These are phyloP conservation scores for Arachnomyces sp. DNA, from an alignment of 2,329 filamentous ascomycete genomes.

Conservation along the genomic window DNA sequence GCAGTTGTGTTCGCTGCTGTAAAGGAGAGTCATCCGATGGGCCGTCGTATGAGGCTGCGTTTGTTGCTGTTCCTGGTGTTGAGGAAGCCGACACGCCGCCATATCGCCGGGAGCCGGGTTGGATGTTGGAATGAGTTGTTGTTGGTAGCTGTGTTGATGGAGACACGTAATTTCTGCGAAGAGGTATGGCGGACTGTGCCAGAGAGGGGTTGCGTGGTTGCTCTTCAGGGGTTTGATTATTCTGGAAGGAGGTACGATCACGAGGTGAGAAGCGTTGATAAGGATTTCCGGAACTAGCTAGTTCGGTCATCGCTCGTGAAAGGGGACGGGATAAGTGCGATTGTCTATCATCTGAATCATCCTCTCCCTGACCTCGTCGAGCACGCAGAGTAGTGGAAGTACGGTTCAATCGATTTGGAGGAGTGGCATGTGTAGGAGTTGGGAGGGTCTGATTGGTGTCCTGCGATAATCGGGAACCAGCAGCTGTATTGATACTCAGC, in stretches of 20 bases:
- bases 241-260: slow-evolving; percentile 22
- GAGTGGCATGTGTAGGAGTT: slow-evolving; percentile 19
- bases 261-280: slow-evolving; percentile 23
- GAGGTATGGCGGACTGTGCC: slow-evolving; percentile 27
- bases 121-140: slow-evolving; percentile 32
- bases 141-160: slow-evolving; percentile 28
- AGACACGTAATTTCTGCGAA: slow-evolving; percentile 30
- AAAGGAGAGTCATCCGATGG: neutral
- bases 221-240: neutral
- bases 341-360: slow-evolving; percentile 24
- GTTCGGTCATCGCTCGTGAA: slow-evolving; percentile 38
- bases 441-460: slow-evolving; percentile 22
- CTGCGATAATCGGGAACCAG: slow-evolving; percentile 17
- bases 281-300: slow-evolving; percentile 21
- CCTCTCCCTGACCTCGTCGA: slow-evolving; percentile 30
- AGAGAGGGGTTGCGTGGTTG: slow-evolving; percentile 15
- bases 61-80: slow-evolving; percentile 7
- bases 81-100: slow-evolving; percentile 18
- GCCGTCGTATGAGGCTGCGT: neutral
- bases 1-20: slow-evolving; percentile 12
- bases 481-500: slow-evolving; percentile 18
- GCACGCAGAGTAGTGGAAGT: slow-evolving; percentile 32
- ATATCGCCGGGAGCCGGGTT: slow-evolving; percentile 36
- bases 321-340: slow-evolving; percentile 29
- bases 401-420: slow-evolving; percentile 33